Evolutionary conservation across 2,329 filamentous ascomycete genomes (phyloP).

Genomic region (Tolypocladium ophioglossoides): DNA sequence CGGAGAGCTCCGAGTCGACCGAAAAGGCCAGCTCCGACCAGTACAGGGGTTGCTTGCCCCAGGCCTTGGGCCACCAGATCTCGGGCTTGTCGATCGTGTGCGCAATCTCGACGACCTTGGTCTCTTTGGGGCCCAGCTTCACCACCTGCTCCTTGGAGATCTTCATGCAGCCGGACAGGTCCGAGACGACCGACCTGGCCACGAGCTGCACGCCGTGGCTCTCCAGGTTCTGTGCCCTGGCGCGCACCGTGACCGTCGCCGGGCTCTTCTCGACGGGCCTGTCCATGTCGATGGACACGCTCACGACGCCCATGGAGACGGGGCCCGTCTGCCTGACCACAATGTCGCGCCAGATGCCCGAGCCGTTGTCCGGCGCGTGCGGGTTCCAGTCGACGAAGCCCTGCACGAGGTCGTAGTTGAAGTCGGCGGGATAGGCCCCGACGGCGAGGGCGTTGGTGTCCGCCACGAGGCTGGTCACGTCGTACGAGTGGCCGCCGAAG

Average conservation of each 20-base stretch:
- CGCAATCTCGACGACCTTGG: constrained; percentile 23
- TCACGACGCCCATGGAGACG: constrained; percentile 32
- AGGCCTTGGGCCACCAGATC: constrained; percentile 52
- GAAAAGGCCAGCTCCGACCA: constrained; percentile 17
- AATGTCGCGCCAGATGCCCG: constrained; percentile 51
- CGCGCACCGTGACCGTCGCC: constrained; percentile 26
- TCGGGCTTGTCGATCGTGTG: constrained; percentile 29
- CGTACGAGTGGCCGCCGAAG: constrained; percentile 44
- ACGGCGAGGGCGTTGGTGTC: constrained; percentile 41
- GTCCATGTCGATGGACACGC: constrained; percentile 32
- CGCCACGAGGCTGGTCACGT: constrained; percentile 35
- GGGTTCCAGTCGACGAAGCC: constrained; percentile 19
- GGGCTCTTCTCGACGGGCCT: constrained; percentile 8
- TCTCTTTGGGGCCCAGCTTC: constrained; percentile 25
- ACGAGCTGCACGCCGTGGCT: constrained; percentile 25
- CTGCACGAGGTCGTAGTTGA: constrained; percentile 46
- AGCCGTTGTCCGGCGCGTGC: constrained; percentile 49
- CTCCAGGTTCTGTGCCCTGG: constrained; percentile 29
- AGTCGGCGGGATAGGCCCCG: constrained; percentile 45
- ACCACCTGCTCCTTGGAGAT: constrained; percentile 19
- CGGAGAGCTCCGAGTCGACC: constrained; percentile 17
- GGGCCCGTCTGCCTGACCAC: constrained; percentile 43
- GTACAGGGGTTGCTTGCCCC: constrained; percentile 48
- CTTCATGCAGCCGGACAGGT: constrained; percentile 15
- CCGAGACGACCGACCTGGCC: constrained; percentile 21